Evolutionary conservation across 1,284 basidiomycete genomes (phyloP), one percentile per base, ranked within the genome.

Genomic region (Trametes polyzona): DNA sequence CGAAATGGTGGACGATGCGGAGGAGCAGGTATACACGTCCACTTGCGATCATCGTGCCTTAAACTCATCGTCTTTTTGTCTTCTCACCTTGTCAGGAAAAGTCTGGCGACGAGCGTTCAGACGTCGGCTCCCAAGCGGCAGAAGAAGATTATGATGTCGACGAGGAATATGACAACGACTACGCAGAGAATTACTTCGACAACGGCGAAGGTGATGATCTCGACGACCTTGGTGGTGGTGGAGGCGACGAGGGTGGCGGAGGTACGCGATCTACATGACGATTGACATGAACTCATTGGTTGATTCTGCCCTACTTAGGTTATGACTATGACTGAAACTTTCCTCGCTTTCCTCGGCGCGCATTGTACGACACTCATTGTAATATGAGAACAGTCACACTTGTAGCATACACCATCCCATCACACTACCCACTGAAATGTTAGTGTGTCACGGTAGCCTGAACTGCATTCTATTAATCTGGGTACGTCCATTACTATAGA

Each of bases 111-210:
- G 86, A 87, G 57, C 76, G 76, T 8, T 90, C 88, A 41, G 84
- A 88, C 11, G 77, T 69, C 23, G 86, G 81, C 19, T 88, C 87
- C 4, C 82, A 87, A 65, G 80, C 69, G 39, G 81, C 70, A 12
- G 83, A 83, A 33, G 83, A 83, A 37, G 90, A 92, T 69, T 92
- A 92, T 67, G 90, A 92, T 60, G 88, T 90, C 32, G 90, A 92
- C 36, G 90, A 92, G 67, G 89, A 92, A 69, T 90, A 90, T 63
- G 90, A 92, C 71, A 92, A 92, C 61, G 90, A 93, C 62, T 93
- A 93, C 61, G 90, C 87, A 1, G 87, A 88, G 59, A 90, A 92
- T 68, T 92, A 92, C 78, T 93, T 93, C 69, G 90, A 93, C 69
- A 92, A 91, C 57, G 90, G 90, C 23, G 90, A 92, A 71, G 85